Evolutionary conservation across 2,329 filamentous ascomycete genomes (phyloP).

Genomic region (Trichoderma arundinaceum): DNA sequence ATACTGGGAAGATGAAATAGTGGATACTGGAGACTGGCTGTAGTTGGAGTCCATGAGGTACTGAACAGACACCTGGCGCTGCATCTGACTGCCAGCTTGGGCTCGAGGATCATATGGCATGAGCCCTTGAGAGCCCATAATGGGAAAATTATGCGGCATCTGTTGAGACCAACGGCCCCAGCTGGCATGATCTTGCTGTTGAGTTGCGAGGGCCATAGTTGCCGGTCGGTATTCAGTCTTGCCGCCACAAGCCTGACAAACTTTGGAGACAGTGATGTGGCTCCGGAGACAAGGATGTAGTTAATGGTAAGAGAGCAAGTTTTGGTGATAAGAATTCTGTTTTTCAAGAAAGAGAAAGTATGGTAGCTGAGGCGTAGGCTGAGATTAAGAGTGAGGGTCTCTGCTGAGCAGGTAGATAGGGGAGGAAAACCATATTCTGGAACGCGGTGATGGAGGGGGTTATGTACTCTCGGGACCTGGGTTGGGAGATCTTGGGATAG

Average conservation of each 20-base stretch:
- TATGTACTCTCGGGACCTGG: conserved; percentile 36
- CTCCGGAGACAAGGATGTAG: neutral
- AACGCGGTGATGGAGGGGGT: conserved; percentile 34
- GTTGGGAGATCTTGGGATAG: conserved; percentile 37
- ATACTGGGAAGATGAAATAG: conserved; percentile 51
- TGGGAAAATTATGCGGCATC: conserved; percentile 53
- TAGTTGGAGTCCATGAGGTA: conserved; percentile 56
- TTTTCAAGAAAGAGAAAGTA: neutral
- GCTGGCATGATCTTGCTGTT: conserved; percentile 51
- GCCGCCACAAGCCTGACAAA: neutral
- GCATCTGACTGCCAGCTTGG: conserved; percentile 47
- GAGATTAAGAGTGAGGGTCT: neutral
- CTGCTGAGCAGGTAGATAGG: conserved; percentile 2
- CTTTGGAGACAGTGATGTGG: neutral
- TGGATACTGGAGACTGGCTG: conserved; percentile 50
- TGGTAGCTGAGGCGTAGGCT: neutral
- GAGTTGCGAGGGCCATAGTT: conserved; percentile 56
- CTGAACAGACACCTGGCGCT: conserved; percentile 53
- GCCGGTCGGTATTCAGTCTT: neutral
- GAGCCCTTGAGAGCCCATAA: conserved; percentile 55
- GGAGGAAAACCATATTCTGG: conserved; percentile 24
- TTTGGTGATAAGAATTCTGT: neutral
- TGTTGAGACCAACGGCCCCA: conserved; percentile 64
- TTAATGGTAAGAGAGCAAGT: neutral
- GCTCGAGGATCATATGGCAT: conserved; percentile 57